Evolutionary conservation across 805 yeast species (phyloP).

Genomic region (Komagataella mondaviorum): DNA sequence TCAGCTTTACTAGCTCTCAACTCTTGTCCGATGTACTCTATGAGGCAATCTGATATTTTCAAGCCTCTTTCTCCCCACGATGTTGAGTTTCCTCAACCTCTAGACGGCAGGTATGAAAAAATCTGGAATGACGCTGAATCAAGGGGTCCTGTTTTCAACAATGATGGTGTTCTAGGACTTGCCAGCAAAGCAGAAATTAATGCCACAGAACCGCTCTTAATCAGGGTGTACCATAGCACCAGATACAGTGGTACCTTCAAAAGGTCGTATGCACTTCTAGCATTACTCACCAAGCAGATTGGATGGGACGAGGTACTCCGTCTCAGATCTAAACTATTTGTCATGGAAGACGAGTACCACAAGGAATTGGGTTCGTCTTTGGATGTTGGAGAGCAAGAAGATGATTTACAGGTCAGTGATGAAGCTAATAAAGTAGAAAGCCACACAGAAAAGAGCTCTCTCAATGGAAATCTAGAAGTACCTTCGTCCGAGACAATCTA

Average conservation of each 20-base stretch:
- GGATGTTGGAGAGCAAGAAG: slow-evolving; percentile 7
- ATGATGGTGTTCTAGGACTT: slow-evolving; percentile 18
- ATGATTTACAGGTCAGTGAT: neutral
- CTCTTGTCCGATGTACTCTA: slow-evolving; percentile 57
- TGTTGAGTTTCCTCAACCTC: slow-evolving; percentile 35
- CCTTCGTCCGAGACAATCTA: neutral
- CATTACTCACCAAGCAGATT: slow-evolving; percentile 47
- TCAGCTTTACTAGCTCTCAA: slow-evolving; percentile 58
- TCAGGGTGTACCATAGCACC: slow-evolving; percentile 35
- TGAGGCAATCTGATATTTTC: slow-evolving; percentile 29
- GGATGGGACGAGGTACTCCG: slow-evolving; percentile 78
- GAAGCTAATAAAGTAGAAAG: neutral
- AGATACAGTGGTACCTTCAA: slow-evolving; percentile 37
- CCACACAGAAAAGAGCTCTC: neutral
- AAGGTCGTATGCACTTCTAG: slow-evolving; percentile 55
- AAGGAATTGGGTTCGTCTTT: slow-evolving; percentile 1
- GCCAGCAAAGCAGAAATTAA: slow-evolving; percentile 20
- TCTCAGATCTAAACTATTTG: slow-evolving; percentile 57
- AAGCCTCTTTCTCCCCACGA: slow-evolving; percentile 28
- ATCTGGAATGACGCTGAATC: slow-evolving; percentile 29
- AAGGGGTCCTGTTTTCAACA: slow-evolving; percentile 12
- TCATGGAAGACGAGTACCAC: slow-evolving; percentile 63
- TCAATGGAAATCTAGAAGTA: neutral
- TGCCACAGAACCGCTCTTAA: slow-evolving; percentile 30
- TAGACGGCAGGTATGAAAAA: slow-evolving; percentile 34